Base-by-base conservation (phyloP, 306 rosid genomes). In the Morella rubra region DNA sequence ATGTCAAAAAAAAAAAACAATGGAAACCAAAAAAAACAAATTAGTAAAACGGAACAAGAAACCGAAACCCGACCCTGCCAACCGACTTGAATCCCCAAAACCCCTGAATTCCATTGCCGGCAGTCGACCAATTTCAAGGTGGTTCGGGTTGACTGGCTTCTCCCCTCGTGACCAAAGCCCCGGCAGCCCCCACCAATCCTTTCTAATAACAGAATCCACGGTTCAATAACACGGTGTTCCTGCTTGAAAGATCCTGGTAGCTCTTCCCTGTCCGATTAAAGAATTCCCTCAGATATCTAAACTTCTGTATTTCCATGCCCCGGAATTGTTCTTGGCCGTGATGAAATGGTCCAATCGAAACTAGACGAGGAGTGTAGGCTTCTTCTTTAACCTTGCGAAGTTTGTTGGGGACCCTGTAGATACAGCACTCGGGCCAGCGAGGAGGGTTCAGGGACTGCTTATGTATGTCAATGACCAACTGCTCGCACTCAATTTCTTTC, bases 261-360 rank as follows among this genome's bases (percentile, higher is more conserved):
- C 1, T 52, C 20, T 37, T 59, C 81, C 87, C 0, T 11, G 44
- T 13, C 8, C 67, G 67, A 60, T 0, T 5, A 27, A 7, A 60
- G 67, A 60, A 60, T 1, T 5, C 44, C 4, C 42, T 60, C n/a
- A 60, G 27, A 24, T 60, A 1, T 1, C 41, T 61, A 32, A 4
- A 1, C 13, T 60, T 60, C 0, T 24, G 9, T 37, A 1, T 60
- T 1, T 60, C 9, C 84, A 81, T 76, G n/a, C 73, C 51, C 58
- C 24, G 8, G 32, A 62, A 32, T 22, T 71, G 46, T 6, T 13
- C 49, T 5, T 22, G 51, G 14, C 59, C 59, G 13, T 76, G 15
- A 76, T 75, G 84, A 40, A 75, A 75, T 22, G 67, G 80, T 15
- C 84, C 84, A 2, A 81, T 75, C 2, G 80, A 75, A 11, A 80